Percentiles rank a stretch among this genome's conserved stretches.
Conservation (phyloP, 1,284 basidiomycete genomes). For the Porogramme epimiltina region DNA sequence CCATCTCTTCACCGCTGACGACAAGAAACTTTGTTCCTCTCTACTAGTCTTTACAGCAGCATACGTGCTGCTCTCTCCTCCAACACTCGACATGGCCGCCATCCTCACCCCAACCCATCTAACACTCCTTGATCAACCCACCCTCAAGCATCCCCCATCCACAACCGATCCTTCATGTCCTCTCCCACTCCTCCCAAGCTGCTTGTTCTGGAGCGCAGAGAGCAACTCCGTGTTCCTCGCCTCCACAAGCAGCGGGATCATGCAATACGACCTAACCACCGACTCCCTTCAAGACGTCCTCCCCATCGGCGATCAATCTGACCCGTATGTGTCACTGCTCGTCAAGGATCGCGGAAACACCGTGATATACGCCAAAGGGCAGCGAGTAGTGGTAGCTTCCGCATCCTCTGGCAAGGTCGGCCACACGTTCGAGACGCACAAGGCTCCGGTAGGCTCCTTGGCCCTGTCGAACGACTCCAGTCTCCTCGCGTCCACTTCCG, state of each 20-base stretch:
- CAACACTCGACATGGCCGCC: conserved; percentile 30
- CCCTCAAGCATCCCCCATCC: conserved; percentile 46
- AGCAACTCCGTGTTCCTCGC: conserved; percentile 55
- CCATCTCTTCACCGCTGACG: too few species aligned
- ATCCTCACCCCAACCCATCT: conserved; percentile 23
- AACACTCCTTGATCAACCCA: conserved; percentile 44
- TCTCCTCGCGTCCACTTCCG: conserved; percentile 57
- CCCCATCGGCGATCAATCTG: conserved; percentile 25
- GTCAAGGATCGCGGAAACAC: conserved; percentile 46
- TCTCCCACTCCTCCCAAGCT: conserved; percentile 42
- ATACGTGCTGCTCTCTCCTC: too few species aligned
- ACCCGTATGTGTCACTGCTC: conserved; percentile 42
- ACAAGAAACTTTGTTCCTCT: too few species aligned
- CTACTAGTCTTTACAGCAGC: too few species aligned
- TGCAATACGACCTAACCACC: conserved; percentile 49
- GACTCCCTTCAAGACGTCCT: conserved; percentile 44
- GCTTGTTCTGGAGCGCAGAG: conserved; percentile 57
- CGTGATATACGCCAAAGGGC: conserved; percentile 48
- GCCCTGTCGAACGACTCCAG: conserved; percentile 60
- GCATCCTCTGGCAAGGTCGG: conserved; percentile 51
- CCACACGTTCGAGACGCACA: conserved; percentile 66
- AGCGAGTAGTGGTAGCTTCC: conserved; percentile 66
- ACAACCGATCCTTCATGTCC: conserved; percentile 38
- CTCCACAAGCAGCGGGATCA: conserved; percentile 41
- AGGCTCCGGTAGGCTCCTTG: conserved; percentile 48